These are phyloP conservation scores for Fragaria vesca DNA, from an alignment of 306 rosid genomes.

Conservation along the genomic window DNA sequence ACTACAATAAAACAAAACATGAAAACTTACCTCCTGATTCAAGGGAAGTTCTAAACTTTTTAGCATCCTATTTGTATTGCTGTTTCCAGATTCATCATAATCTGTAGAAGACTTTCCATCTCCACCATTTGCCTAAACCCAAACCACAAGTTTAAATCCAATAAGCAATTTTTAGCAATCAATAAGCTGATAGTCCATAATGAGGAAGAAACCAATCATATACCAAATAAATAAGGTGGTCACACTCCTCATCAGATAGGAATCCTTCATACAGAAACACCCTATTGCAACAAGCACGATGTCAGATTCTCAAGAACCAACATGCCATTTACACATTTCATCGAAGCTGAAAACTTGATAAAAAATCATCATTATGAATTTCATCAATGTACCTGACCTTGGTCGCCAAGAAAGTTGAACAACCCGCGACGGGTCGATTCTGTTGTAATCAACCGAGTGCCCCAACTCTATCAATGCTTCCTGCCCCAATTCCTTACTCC, in stretches of 20 bases:
- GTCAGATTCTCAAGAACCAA: slow-evolving; percentile 21
- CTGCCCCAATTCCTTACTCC: slow-evolving; percentile 27
- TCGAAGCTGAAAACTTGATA: not conserved
- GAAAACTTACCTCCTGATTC: slow-evolving; percentile 44
- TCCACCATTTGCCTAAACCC: slow-evolving; percentile 40
- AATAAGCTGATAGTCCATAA: slow-evolving; percentile 11
- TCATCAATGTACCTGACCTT: slow-evolving; percentile 82
- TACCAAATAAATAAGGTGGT: slow-evolving; percentile 74
- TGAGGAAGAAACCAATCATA: slow-evolving; percentile 2
- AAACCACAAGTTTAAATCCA: slow-evolving; percentile 20
- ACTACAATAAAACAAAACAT: slow-evolving; percentile 19
- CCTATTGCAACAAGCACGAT: slow-evolving; percentile 42
- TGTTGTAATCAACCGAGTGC: slow-evolving; percentile 36
- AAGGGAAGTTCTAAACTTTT: slow-evolving; percentile 30
- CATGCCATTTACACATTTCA: not conserved
- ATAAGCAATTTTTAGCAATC: slow-evolving; percentile 16
- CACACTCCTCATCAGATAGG: slow-evolving; percentile 74
- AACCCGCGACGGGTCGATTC: slow-evolving; percentile 69
- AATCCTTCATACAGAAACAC: slow-evolving; percentile 61
- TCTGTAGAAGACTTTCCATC: slow-evolving; percentile 40
- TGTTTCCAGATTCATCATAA: slow-evolving; percentile 23
- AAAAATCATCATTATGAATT: slow-evolving; percentile 10
- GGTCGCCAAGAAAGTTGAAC: slow-evolving; percentile 89
- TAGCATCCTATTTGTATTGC: slow-evolving; percentile 13
- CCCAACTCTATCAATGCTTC: slow-evolving; percentile 30